A percentile compares a stretch with the other conserved stretches of the same genome.
These are phyloP conservation scores for Endoconidiophora polonica DNA, from an alignment of 2,329 filamentous ascomycete genomes.

Conservation along the genomic window DNA sequence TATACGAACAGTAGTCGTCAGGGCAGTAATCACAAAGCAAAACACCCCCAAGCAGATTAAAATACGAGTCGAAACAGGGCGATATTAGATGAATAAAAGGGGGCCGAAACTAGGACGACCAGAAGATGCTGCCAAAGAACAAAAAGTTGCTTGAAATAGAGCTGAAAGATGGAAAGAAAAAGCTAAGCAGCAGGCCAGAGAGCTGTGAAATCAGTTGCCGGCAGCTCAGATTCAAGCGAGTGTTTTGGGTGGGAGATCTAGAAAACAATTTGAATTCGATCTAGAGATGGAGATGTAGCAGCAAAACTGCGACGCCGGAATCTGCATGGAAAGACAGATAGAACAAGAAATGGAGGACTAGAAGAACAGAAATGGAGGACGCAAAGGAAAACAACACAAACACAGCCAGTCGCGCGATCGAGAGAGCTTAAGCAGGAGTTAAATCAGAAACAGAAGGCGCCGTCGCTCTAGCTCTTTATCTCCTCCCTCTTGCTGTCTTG, in stretches of 20 bases:
- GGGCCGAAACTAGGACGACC: neutral
- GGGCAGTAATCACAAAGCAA: neutral
- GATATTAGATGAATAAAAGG: conserved; percentile 5
- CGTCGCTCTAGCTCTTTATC: neutral
- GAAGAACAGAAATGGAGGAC: neutral
- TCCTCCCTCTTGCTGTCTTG: conserved; percentile 4
- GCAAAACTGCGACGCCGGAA: too few species aligned
- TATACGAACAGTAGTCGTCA: neutral
- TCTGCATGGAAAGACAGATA: neutral
- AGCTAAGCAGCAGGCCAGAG: neutral
- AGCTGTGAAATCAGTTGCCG: neutral
- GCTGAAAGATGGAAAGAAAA: neutral
- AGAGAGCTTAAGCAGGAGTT: neutral
- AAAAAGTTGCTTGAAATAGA: neutral
- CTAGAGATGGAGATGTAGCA: neutral
- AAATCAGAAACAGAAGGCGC: conserved; percentile 4
- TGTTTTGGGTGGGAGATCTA: neutral
- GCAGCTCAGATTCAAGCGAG: neutral
- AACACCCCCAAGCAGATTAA: neutral
- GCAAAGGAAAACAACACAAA: neutral
- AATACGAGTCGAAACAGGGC: neutral
- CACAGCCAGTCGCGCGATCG: neutral
- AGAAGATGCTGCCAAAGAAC: neutral
- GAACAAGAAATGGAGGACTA: neutral
- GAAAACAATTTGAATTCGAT: neutral